Conservation (phyloP, 768 basidiomycete genomes). For the Lentinula edodes region DNA sequence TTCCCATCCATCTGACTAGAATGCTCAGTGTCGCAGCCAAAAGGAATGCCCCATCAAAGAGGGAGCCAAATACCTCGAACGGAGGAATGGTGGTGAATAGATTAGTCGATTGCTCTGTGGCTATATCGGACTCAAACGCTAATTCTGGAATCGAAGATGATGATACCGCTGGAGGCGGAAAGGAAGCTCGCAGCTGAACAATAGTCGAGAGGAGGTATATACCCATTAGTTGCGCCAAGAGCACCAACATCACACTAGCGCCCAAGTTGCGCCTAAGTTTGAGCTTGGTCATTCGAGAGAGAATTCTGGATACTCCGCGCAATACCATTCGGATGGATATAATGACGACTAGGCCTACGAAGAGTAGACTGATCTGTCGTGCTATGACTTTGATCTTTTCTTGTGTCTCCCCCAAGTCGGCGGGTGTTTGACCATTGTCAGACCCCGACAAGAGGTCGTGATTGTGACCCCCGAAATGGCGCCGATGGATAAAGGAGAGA, state of each 20-base stretch:
- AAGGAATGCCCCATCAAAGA: slow-evolving; percentile 74
- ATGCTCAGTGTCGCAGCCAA: slow-evolving; percentile 45
- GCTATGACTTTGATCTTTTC: slow-evolving; percentile 36
- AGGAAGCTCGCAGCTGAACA: slow-evolving; percentile 76
- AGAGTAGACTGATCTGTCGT: slow-evolving; percentile 51
- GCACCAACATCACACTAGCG: slow-evolving; percentile 70
- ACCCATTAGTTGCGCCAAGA: slow-evolving; percentile 81
- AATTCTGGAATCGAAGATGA: neutral
- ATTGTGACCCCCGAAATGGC: slow-evolving; percentile 12
- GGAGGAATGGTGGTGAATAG: slow-evolving; percentile 70
- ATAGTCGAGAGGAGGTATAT: slow-evolving; percentile 81
- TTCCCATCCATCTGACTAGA: slow-evolving; percentile 45
- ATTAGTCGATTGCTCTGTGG: slow-evolving; percentile 24
- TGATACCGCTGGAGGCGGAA: slow-evolving; percentile 48
- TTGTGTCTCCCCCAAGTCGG: slow-evolving; percentile 14
- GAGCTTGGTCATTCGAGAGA: slow-evolving; percentile 53
- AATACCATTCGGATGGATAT: slow-evolving; percentile 69
- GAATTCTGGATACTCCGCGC: slow-evolving; percentile 57
- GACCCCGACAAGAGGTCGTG: slow-evolving; percentile 22
- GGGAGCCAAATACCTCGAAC: slow-evolving; percentile 65
- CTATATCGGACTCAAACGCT: neutral
- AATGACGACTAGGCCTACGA: slow-evolving; percentile 75
- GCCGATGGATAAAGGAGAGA: neutral
- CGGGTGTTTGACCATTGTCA: slow-evolving; percentile 15
- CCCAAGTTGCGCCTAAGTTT: slow-evolving; percentile 46